Evolutionary conservation across 1,284 basidiomycete species (phyloP), one percentile per base, ranked within the genome.

Genomic region (Microbotryum violaceum): DNA sequence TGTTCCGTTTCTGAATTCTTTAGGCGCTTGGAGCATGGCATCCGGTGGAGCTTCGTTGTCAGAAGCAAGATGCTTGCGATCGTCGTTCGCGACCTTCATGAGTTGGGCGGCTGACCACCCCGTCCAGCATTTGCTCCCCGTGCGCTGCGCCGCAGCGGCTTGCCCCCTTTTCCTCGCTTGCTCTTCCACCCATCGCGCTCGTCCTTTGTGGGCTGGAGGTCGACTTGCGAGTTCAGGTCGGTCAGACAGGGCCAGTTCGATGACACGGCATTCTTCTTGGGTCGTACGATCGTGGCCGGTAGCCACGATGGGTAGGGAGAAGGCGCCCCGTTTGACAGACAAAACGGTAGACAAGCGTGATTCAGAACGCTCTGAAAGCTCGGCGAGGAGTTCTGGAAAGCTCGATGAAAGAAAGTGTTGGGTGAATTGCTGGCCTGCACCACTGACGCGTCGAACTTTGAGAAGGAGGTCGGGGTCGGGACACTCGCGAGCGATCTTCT

Each of bases 391-490:
- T 2, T 37, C 4, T 0, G 37, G 27, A 49, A 63, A 63, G 10
- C n/a, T 9, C 18, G 48, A 51, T 2, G 54, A 7, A 50, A 66
- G 61, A 57, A 53, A 63, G 44, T 66, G 59, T 0, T 60, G n/a
- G 12, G 56, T 31, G 51, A 48, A 16, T 0, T 58, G 61, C 79
- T 87, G 86, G 4, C 86, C 85, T 64, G 83, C 79, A 46, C 88
- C 88, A 20, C 85, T 85, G 64, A 89, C 82, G 1, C 83, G 81
- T 72, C 82, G 84, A 66, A 89, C 83, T 70, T 83, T 81, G 31
- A 80, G 74, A 50, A 89, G 67, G 70, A 89, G 84, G 66, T 84
- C 9, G 14, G 55, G 47, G n/a, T 65, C 58, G 2, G 56, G 60
- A 10, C 51, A 81, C 66, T 81, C 83, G 73, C 82, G 78, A 67